Percentiles rank a stretch among this genome's conserved stretches.
phyloP scores from a whole-genome alignment of 805 yeast species.

The Candida odintsovae region DNA sequence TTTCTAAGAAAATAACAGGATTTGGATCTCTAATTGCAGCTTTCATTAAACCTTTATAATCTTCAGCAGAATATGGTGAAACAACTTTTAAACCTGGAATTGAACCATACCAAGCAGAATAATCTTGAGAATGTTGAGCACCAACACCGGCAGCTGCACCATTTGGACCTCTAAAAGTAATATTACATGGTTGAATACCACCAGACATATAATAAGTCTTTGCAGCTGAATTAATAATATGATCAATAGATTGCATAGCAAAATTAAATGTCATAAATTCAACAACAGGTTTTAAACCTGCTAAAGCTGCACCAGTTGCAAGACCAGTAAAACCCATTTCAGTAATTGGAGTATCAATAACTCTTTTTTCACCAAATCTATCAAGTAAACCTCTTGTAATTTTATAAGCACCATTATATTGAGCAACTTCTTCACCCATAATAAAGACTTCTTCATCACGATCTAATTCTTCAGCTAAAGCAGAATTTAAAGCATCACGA shows the following conservation, averaged over 20 bases:
- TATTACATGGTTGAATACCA: conserved; percentile 95
- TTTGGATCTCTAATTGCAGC: conserved; percentile 98
- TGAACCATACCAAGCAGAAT: conserved; percentile 95
- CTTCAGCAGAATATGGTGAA: conserved; percentile 94
- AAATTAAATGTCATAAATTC: conserved; percentile 99
- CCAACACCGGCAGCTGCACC: conserved; percentile 99
- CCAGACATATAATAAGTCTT: conserved; percentile 99
- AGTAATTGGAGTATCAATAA: conserved; percentile 94
- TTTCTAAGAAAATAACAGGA: conserved; percentile 93
- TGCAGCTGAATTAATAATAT: conserved; percentile 97
- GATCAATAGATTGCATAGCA: conserved; percentile 99
- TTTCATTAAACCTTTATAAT: conserved; percentile 90
- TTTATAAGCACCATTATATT: conserved; percentile 98
- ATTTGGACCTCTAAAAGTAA: conserved; percentile 98
- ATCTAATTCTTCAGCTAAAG: conserved; percentile 96
- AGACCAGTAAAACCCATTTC: conserved; percentile 99
- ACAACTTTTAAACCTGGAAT: conserved; percentile 97
- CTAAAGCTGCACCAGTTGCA: conserved; percentile 79
- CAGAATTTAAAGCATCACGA: conserved; percentile 93
- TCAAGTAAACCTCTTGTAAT: conserved; percentile 93
- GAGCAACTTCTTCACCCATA: conserved; percentile 99
- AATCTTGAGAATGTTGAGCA: conserved; percentile 99
- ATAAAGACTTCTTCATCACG: conserved; percentile 89
- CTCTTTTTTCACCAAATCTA: conserved; percentile 61
- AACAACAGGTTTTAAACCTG: conserved; percentile 87